Evolutionary conservation across 768 basidiomycete genomes (phyloP).

Genomic region (Hericium erinaceus): DNA sequence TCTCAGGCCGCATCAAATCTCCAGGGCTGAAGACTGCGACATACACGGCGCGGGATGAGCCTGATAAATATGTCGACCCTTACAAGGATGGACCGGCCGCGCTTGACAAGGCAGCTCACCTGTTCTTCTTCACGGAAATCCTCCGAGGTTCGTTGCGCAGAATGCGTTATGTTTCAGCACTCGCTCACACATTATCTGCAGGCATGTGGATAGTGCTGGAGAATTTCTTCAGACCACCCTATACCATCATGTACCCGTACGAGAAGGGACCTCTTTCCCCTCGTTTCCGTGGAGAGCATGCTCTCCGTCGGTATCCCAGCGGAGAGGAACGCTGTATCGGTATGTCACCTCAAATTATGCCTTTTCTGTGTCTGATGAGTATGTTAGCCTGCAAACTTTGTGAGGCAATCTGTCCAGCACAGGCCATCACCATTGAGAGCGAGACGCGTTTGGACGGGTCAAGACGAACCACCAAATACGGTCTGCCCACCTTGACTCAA

Average conservation of each 20-base stretch:
- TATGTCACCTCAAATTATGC: constrained; percentile 29
- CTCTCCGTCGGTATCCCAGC: constrained; percentile 89
- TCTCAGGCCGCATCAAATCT: constrained; percentile 21
- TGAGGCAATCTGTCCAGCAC: constrained; percentile 98
- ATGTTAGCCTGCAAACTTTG: constrained; percentile 90
- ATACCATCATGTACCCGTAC: constrained; percentile 97
- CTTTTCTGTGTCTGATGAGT: background rate
- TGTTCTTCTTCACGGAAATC: constrained; percentile 99
- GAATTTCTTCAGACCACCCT: constrained; percentile 89
- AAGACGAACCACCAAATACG: constrained; percentile 95
- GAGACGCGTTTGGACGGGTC: constrained; percentile 94
- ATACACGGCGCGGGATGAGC: constrained; percentile 29
- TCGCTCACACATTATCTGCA: constrained; percentile 21
- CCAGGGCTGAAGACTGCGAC: constrained; percentile 24
- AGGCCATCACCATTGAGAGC: constrained; percentile 98
- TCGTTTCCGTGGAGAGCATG: constrained; percentile 98
- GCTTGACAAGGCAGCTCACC: constrained; percentile 88
- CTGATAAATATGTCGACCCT: constrained; percentile 49
- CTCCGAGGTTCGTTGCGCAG: constrained; percentile 62
- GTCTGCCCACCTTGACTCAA: constrained; percentile 29
- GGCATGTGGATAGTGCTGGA: constrained; percentile 98
- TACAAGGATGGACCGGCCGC: constrained; percentile 81
- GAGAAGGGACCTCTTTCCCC: constrained; percentile 98
- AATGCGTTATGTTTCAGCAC: background rate
- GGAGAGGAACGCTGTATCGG: constrained; percentile 99